A percentile compares a stretch with the other conserved stretches of the same genome.
These are phyloP conservation scores for Metschnikowia picachoensis DNA, from an alignment of 805 yeast species.

Conservation along the genomic window DNA sequence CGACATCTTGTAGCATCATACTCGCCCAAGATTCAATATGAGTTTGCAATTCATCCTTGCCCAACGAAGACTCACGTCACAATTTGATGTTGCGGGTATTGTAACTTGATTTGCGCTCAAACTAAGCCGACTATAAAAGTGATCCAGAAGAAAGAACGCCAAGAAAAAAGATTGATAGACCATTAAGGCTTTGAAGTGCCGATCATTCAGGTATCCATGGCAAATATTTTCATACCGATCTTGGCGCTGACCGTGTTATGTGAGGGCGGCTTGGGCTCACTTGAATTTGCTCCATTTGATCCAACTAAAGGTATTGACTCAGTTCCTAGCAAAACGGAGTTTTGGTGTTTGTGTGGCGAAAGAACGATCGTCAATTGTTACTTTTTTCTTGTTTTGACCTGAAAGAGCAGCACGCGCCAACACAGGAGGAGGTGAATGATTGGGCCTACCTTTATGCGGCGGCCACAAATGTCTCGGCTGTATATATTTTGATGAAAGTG, in stretches of 20 bases:
- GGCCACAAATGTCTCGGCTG: not conserved
- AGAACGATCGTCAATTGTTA: slow-evolving; percentile 38
- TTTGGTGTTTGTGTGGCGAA: slow-evolving; percentile 12
- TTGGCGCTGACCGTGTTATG: slow-evolving; percentile 42
- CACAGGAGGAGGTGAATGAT: slow-evolving; percentile 18
- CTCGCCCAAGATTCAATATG: no score
- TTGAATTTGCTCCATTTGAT: slow-evolving; percentile 37
- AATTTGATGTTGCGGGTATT: no score
- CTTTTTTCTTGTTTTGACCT: slow-evolving; percentile 47
- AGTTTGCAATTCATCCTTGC: no score
- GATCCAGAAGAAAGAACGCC: no score
- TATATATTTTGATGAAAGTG: not conserved
- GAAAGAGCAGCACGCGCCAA: slow-evolving; percentile 14
- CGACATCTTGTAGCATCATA: no score
- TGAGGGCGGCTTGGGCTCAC: slow-evolving; percentile 50
- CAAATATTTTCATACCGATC: slow-evolving; percentile 46
- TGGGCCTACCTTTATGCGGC: slow-evolving; percentile 21
- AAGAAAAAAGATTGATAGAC: no score
- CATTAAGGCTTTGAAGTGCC: slow-evolving; percentile 36
- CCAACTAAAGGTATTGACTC: slow-evolving; percentile 20
- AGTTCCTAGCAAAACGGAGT: slow-evolving; percentile 12
- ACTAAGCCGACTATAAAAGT: no score
- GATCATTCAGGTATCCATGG: slow-evolving; percentile 58
- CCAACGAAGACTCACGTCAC: no score
- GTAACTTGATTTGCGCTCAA: no score